Conservation (phyloP, 805 yeast species). For the Naumovozyma castellii region DNA sequence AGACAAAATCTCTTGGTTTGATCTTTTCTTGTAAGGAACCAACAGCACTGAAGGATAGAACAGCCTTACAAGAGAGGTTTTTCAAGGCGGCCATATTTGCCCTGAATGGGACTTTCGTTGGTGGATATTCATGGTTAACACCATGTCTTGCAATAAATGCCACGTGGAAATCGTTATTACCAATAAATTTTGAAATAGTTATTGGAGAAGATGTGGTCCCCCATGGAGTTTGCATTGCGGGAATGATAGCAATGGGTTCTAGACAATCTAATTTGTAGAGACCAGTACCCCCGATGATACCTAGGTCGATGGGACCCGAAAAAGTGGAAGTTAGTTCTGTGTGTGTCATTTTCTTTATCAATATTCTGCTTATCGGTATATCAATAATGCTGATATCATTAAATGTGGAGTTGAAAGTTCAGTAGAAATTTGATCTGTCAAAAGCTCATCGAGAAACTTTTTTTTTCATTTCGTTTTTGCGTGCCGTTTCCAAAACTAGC, state of each 20-base stretch:
- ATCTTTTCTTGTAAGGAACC: constrained; percentile 88
- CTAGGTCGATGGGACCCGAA: constrained; percentile 48
- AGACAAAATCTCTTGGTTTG: constrained; percentile 90
- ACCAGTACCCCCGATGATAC: constrained; percentile 98
- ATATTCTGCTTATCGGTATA: constrained; percentile 1
- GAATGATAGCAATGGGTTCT: constrained; percentile 72
- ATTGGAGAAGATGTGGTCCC: constrained; percentile 92
- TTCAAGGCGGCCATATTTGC: constrained; percentile 97
- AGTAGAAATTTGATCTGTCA: no score
- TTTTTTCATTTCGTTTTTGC: not conserved
- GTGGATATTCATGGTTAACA: constrained; percentile 75
- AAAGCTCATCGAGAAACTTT: not conserved
- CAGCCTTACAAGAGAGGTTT: constrained; percentile 73
- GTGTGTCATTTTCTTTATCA: constrained; percentile 14
- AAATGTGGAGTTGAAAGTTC: no score
- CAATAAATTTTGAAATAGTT: constrained; percentile 69
- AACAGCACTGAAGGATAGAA: constrained; percentile 90
- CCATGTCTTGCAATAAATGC: constrained; percentile 97
- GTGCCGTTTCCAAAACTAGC: not conserved
- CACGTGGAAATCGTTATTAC: constrained; percentile 45
- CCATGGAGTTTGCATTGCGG: constrained; percentile 86
- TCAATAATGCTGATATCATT: constrained; percentile 1
- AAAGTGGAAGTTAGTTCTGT: constrained; percentile 19
- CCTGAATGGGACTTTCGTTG: constrained; percentile 82
- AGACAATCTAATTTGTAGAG: constrained; percentile 76